Conservation (phyloP, 2,329 filamentous ascomycete species). For the Xylariaceae sp. region DNA sequence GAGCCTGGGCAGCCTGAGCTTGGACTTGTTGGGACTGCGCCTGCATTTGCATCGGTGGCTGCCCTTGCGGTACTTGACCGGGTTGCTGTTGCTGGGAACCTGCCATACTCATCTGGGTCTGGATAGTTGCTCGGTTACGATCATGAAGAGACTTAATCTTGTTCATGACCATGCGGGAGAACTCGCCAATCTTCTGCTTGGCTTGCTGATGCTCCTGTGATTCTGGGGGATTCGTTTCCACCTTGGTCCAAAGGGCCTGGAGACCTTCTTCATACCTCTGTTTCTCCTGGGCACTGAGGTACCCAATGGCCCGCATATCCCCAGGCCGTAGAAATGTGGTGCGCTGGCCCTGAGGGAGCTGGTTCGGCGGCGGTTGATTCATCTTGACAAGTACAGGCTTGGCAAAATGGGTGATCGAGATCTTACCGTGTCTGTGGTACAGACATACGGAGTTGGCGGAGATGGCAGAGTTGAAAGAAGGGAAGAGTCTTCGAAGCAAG, state of each 20-base stretch:
- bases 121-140: slow-evolving; percentile 15
- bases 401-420: background rate
- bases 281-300: slow-evolving; percentile 51
- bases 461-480: background rate
- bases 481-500: too few relatives aligned
- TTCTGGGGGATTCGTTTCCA: slow-evolving; percentile 43
- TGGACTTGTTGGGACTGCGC: slow-evolving; percentile 6
- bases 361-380: slow-evolving; percentile 22
- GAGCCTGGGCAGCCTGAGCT: slow-evolving; percentile 9
- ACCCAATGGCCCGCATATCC: slow-evolving; percentile 46
- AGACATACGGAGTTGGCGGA: too few relatives aligned
- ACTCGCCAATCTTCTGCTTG: slow-evolving; percentile 54
- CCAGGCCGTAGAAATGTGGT: slow-evolving; percentile 38
- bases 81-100: slow-evolving; percentile 8
- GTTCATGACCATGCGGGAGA: slow-evolving; percentile 51
- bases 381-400: background rate
- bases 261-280: slow-evolving; percentile 55
- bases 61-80: background rate
- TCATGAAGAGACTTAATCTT: slow-evolving; percentile 42
- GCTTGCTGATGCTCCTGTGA: slow-evolving; percentile 47
- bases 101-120: slow-evolving; percentile 3
- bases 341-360: slow-evolving; percentile 20
- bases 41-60: background rate
- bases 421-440: too few relatives aligned
- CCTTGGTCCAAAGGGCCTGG: slow-evolving; percentile 44